A percentile compares a stretch with the other conserved stretches of the same genome.
phyloP scores from a whole-genome alignment of 768 basidiomycete species.

The Kwoniella sp. region DNA sequence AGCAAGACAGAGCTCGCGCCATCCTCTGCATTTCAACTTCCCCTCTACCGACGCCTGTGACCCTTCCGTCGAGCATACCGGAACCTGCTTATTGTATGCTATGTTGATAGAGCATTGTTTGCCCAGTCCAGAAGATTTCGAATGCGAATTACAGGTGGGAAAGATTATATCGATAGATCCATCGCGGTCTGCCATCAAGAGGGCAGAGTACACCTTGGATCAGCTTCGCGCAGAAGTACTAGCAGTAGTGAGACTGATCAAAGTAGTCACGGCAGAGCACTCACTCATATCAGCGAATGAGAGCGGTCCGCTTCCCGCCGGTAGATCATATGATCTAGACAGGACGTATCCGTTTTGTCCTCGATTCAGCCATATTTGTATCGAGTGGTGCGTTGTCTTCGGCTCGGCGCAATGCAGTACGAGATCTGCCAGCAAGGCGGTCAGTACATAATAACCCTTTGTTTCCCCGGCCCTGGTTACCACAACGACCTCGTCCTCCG shows the following conservation, averaged over 20 bases:
- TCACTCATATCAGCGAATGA: conserved; percentile 89
- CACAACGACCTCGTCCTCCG: too few species aligned
- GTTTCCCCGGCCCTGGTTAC: too few species aligned
- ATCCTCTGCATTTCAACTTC: conserved; percentile 68
- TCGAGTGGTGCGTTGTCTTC: conserved; percentile 62
- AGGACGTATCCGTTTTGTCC: conserved; percentile 74
- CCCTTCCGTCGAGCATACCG: conserved; percentile 69
- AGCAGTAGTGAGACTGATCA: too few species aligned
- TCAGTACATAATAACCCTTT: too few species aligned
- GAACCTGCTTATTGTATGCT: conserved; percentile 87
- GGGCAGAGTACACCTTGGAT: too few species aligned
- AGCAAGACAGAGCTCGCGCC: conserved; percentile 75
- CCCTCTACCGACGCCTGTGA: conserved; percentile 61
- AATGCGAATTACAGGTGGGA: conserved; percentile 75
- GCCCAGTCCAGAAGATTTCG: conserved; percentile 70
- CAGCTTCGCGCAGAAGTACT: too few species aligned
- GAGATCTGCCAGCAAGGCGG: conserved; percentile 62
- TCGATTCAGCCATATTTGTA: conserved; percentile 90
- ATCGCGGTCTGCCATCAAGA: conserved; percentile 75
- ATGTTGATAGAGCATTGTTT: conserved; percentile 80
- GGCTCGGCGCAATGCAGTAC: conserved; percentile 82
- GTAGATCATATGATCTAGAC: conserved; percentile 69
- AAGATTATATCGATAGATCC: conserved; percentile 96
- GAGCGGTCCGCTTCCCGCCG: conserved; percentile 73
- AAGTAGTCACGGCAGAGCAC: conserved; percentile 27